These are phyloP conservation scores for Breynia disticha DNA, from an alignment of 441 rosid species.

Conservation along the genomic window DNA sequence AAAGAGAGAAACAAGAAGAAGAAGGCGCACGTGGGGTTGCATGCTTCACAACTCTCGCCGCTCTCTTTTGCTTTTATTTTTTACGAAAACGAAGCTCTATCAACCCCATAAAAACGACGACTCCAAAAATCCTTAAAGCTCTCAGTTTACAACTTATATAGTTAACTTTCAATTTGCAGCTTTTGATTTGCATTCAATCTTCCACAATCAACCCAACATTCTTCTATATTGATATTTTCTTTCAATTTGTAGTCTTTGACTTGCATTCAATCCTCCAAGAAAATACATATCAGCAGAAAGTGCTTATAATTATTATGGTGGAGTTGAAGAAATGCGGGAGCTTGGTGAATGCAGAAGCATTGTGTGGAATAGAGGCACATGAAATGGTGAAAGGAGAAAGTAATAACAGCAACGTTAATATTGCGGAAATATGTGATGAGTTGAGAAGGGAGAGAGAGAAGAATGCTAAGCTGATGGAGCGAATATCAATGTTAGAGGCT, in stretches of 20 bases:
- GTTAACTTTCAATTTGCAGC: no score
- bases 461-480: slow-evolving; percentile 41
- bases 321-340: slow-evolving; percentile 35
- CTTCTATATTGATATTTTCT: no score
- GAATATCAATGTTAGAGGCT: slow-evolving; percentile 48
- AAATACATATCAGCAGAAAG: not conserved
- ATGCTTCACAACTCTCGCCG: slow-evolving; percentile 27
- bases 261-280: no score
- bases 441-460: slow-evolving; percentile 39
- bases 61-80: slow-evolving; percentile 17
- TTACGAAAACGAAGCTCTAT: slow-evolving; percentile 16
- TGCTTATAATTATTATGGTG: slow-evolving; percentile 24
- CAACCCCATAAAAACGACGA: not conserved
- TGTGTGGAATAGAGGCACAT: slow-evolving; percentile 29
- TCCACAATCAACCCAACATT: no score
- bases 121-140: not conserved
- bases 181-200: no score
- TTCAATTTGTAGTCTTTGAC: no score
- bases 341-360: slow-evolving; percentile 37
- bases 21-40: slow-evolving; percentile 36
- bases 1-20: not conserved
- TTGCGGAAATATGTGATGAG: slow-evolving; percentile 39
- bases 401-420: slow-evolving; percentile 7
- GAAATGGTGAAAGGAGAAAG: slow-evolving; percentile 26
- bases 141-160: no score